phyloP scores from a whole-genome alignment of 768 basidiomycete genomes.

The Ramaria sp. region DNA sequence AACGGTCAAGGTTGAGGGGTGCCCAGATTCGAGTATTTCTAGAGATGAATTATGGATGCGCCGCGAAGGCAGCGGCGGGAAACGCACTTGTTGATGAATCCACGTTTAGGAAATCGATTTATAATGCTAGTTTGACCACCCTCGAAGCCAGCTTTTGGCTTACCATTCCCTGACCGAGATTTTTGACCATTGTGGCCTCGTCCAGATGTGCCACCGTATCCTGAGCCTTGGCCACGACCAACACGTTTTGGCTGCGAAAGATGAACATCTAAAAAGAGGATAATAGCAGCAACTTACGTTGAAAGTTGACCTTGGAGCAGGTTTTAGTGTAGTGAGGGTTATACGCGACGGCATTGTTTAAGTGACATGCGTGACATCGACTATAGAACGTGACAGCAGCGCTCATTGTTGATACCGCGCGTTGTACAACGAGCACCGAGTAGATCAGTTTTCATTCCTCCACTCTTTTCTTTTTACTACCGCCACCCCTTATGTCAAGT shows the following conservation, averaged over 20 bases:
- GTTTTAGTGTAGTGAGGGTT: slow-evolving; percentile 56
- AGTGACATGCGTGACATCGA: background rate
- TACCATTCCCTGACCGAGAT: slow-evolving; percentile 80
- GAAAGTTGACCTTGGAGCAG: slow-evolving; percentile 60
- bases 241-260: slow-evolving; percentile 76
- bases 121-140: slow-evolving; percentile 95
- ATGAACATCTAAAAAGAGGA: background rate
- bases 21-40: slow-evolving; percentile 73
- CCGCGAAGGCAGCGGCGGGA: background rate
- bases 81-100: slow-evolving; percentile 86
- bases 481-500: slow-evolving; percentile 1
- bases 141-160: slow-evolving; percentile 77
- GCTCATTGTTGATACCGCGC: slow-evolving; percentile 6
- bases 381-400: background rate
- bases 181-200: slow-evolving; percentile 95
- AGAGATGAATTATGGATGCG: background rate
- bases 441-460: background rate
- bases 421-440: slow-evolving; percentile 6
- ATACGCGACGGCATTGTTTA: slow-evolving; percentile 5
- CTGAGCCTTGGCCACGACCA: slow-evolving; percentile 87
- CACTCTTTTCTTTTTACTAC: background rate
- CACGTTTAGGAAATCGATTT: slow-evolving; percentile 83
- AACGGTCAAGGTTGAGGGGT: slow-evolving; percentile 74
- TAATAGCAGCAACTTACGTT: slow-evolving; percentile 31
- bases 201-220: slow-evolving; percentile 85